Percentiles rank a stretch among this genome's conserved stretches.
phyloP scores from a whole-genome alignment of 305 asterid genomes.

The Plantago lanceolata region DNA sequence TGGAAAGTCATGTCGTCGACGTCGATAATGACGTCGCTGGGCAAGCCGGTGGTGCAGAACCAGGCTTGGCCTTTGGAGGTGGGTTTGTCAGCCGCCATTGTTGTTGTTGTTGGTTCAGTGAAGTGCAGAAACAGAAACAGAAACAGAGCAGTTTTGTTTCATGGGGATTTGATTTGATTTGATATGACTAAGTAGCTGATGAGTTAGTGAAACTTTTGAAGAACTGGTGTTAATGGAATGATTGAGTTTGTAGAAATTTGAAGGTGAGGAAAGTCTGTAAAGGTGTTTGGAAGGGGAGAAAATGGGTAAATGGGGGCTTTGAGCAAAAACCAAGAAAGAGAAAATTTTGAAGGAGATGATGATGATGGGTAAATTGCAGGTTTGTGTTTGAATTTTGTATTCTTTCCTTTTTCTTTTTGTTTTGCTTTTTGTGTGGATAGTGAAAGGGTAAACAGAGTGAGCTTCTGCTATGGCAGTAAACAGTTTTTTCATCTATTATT shows the following conservation, averaged over 20 bases:
- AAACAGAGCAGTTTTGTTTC: constrained; percentile 5
- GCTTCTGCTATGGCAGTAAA: no score
- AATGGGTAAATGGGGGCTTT: constrained; percentile 38
- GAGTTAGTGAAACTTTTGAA: constrained; percentile 26
- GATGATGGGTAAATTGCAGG: constrained; percentile 8
- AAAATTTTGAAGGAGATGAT: constrained; percentile 26
- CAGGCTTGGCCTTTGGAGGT: constrained; percentile 88
- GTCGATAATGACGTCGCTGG: constrained; percentile 74
- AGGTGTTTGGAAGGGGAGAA: constrained; percentile 6
- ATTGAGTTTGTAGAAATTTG: constrained; percentile 37
- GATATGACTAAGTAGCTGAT: constrained; percentile 19
- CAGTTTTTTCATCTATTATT: no score
- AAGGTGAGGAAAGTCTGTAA: constrained; percentile 23
- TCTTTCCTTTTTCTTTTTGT: constrained; percentile 20
- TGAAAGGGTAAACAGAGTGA: no score
- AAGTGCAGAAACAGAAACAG: constrained; percentile 3
- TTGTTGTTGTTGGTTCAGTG: neutral
- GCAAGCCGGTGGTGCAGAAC: constrained; percentile 93
- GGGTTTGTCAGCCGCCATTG: constrained; percentile 59
- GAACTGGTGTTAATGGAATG: constrained; percentile 38
- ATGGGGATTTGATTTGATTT: constrained; percentile 23
- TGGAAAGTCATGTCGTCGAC: constrained; percentile 88
- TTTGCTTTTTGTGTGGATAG: constrained; percentile 30
- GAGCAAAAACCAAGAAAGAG: constrained; percentile 44
- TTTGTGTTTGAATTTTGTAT: constrained; percentile 16